phyloP scores from a whole-genome alignment of 1,284 basidiomycete species.

The Phlebopus sp. region DNA sequence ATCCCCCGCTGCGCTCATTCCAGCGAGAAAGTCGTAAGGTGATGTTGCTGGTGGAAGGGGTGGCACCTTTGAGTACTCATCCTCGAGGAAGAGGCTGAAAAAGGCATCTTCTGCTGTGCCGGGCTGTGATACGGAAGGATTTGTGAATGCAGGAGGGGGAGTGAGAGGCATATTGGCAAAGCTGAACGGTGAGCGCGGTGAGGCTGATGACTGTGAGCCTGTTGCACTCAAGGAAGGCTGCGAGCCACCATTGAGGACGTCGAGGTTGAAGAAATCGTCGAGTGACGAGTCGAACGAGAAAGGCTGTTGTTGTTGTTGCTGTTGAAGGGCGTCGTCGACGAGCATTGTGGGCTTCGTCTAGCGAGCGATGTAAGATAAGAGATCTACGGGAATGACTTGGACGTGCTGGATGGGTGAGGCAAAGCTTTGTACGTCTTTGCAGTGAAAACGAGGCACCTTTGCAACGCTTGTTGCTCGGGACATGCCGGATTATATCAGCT shows the following conservation, averaged over 20 bases:
- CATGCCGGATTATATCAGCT: constrained; percentile 17
- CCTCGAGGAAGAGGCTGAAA: constrained; percentile 42
- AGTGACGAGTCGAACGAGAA: constrained; percentile 24
- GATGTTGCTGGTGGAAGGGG: constrained; percentile 29
- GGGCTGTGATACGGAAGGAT: constrained; percentile 26
- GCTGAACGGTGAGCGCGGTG: constrained; percentile 36
- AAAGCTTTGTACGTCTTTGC: not conserved
- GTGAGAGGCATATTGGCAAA: constrained; percentile 34
- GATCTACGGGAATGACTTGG: not conserved
- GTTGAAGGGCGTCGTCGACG: constrained; percentile 7
- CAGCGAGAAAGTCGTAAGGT: constrained; percentile 39
- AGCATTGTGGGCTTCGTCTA: constrained; percentile 1
- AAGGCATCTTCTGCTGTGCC: constrained; percentile 34
- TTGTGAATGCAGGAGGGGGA: constrained; percentile 25
- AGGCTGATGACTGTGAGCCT: constrained; percentile 28
- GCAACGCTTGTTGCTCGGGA: constrained; percentile 6
- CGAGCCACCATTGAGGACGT: constrained; percentile 33
- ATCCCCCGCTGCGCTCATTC: constrained; percentile 9
- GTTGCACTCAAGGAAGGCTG: constrained; percentile 23
- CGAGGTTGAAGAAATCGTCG: constrained; percentile 54
- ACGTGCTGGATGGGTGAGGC: no score
- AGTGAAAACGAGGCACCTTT: not conserved
- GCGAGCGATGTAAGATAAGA: constrained; percentile 1
- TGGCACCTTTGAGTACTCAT: constrained; percentile 41
- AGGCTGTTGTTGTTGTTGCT: constrained; percentile 2